Evolutionary conservation across 768 basidiomycete genomes (phyloP).

Genomic region (Termitomyces sp.): DNA sequence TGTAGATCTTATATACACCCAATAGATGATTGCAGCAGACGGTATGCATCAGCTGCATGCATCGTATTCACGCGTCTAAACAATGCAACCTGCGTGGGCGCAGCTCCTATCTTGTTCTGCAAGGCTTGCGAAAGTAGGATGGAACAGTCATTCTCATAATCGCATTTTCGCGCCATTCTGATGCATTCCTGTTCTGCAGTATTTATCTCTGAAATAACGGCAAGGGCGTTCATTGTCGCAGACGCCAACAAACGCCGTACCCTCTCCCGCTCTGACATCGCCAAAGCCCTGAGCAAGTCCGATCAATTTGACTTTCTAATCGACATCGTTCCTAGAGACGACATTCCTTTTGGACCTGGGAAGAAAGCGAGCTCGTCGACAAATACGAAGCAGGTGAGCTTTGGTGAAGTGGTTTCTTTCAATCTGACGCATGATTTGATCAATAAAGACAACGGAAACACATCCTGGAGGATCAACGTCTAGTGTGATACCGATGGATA

Average conservation of each 20-base stretch:
- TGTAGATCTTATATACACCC: constrained; percentile 3
- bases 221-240: constrained; percentile 91
- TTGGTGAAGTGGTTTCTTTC: background rate
- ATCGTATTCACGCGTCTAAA: constrained; percentile 14
- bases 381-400: constrained; percentile 13
- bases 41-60: constrained; percentile 37
- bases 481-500: constrained; percentile 3
- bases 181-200: constrained; percentile 39
- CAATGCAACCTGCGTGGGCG: constrained; percentile 6
- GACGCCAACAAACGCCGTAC: constrained; percentile 97
- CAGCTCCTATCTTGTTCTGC: constrained; percentile 92
- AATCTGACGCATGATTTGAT: background rate
- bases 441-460: constrained; percentile 3
- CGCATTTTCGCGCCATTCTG: background rate
- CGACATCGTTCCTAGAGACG: constrained; percentile 90
- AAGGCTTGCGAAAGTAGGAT: constrained; percentile 96
- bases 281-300: constrained; percentile 84
- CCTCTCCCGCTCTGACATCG: constrained; percentile 88
- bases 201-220: constrained; percentile 96
- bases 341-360: constrained; percentile 32
- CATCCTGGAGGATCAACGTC: constrained; percentile 7
- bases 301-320: constrained; percentile 98
- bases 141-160: background rate
- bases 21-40: constrained; percentile 96
- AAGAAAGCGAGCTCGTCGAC: constrained; percentile 16